Evolutionary conservation across 306 rosid genomes (phyloP), one percentile per base, ranked within the genome.

Genomic region (Dalbergia cultrata): DNA sequence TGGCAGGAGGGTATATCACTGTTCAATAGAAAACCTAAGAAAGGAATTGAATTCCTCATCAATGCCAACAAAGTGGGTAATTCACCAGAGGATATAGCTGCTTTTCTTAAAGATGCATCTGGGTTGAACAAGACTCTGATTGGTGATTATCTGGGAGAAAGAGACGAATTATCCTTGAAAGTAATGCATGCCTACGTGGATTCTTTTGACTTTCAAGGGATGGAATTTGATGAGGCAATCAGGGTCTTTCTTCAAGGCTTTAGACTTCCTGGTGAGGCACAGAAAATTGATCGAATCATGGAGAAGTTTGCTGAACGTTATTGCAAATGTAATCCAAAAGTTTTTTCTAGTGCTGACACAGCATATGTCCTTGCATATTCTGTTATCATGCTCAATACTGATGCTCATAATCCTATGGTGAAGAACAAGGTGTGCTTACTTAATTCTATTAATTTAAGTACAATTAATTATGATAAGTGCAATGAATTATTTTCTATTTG

Each of bases 1-100:
- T 96, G 97, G 95, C 99, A 96, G 99, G 98, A 96, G 92, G 99
- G 98, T 86, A 96, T 96, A 89, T 96, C 98, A 33, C 93, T 96
- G 81, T 96, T 96, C 77, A 96, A 96, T 81, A 92, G 97, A 81
- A 96, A 96, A 86, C 99, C 99, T 59, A 93, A 90, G 87, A 96
- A 96, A 84, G 99, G 99, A 84, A 96, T 96, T 67, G 97, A 93
- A 70, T 96, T 92, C 87, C 99, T 96, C 82, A 93, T 96, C 64
- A 93, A 92, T 85, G 98, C 95, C 66, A 90, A 89, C 82, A 96
- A 96, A 93, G 97, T 96, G 88, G 99, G 98, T 8, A 84, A 76
- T 82, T 91, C 97, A 80, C 98, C 99, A 1, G 98, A 93, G 85
- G 99, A 93, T 72, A 96, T 96, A 70, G 98, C 95, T 76, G 82